phyloP scores from a whole-genome alignment of 768 basidiomycete genomes.

The Auricularia sp. region DNA sequence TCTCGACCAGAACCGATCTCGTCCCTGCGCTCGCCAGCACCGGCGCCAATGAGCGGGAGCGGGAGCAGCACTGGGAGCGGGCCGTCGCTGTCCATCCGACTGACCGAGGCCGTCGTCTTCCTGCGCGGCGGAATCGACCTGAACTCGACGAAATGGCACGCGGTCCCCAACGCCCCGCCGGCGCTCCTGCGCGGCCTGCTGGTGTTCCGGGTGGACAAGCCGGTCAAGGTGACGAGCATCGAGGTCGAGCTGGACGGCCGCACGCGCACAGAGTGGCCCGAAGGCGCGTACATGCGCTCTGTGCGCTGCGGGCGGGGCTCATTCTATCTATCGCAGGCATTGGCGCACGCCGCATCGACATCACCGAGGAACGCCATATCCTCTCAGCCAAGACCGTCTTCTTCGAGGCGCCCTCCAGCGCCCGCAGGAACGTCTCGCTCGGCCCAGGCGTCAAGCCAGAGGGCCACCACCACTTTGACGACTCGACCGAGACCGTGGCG shows the following conservation, averaged over 20 bases:
- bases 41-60: background rate
- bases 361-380: constrained; percentile 67
- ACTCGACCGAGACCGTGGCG: background rate
- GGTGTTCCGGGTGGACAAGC: constrained; percentile 55
- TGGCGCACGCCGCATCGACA: constrained; percentile 63
- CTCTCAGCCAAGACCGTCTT: constrained; percentile 62
- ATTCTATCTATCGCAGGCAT: constrained; percentile 30
- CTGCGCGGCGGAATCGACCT: constrained; percentile 34
- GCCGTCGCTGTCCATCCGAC: constrained; percentile 37
- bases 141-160: constrained; percentile 19
- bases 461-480: constrained; percentile 17
- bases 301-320: background rate
- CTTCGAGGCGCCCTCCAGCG: constrained; percentile 50
- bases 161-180: constrained; percentile 25
- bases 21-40: background rate
- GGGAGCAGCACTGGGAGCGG: background rate
- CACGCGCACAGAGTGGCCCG: constrained; percentile 67
- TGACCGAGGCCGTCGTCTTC: constrained; percentile 69
- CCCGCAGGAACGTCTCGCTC: constrained; percentile 38
- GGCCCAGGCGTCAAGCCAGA: constrained; percentile 41
- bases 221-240: constrained; percentile 79
- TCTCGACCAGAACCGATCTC: too few relatives aligned
- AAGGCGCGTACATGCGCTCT: constrained; percentile 44
- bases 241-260: constrained; percentile 69
- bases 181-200: constrained; percentile 59